Evolutionary conservation across 169 alveolate species (phyloP).

Genomic region (Theileria annulata): DNA sequence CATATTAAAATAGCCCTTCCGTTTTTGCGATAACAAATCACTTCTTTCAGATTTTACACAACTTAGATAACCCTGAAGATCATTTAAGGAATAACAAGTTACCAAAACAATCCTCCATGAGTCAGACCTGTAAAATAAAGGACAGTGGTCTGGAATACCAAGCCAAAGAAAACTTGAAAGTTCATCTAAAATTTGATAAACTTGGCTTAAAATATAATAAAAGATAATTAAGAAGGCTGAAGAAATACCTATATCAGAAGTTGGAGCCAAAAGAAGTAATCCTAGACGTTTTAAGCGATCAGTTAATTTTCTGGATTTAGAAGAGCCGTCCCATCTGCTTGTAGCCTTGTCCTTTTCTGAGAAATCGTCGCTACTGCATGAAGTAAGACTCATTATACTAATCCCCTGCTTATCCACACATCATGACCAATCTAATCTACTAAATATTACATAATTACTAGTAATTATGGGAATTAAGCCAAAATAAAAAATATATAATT

Average conservation of each 20-base stretch:
- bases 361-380: slow-evolving; percentile 19
- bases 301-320: slow-evolving; percentile 8
- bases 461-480: background rate
- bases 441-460: background rate
- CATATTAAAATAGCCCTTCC: slow-evolving; percentile 74
- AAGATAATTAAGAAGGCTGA: background rate
- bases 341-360: slow-evolving; percentile 23
- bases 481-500: too few relatives aligned
- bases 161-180: slow-evolving; percentile 76
- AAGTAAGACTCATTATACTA: slow-evolving; percentile 10
- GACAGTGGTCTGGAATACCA: slow-evolving; percentile 80
- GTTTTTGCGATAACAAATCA: slow-evolving; percentile 67
- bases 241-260: slow-evolving; percentile 38
- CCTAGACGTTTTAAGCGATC: slow-evolving; percentile 46
- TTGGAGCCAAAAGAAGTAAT: slow-evolving; percentile 31
- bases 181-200: slow-evolving; percentile 37
- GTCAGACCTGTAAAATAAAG: slow-evolving; percentile 76
- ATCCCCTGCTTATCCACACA: background rate
- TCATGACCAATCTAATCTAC: background rate
- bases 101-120: slow-evolving; percentile 83
- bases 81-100: background rate
- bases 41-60: slow-evolving; percentile 70
- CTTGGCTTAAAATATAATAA: background rate
- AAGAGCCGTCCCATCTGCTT: background rate
- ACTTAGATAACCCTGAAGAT: slow-evolving; percentile 80